Conservation (phyloP, 441 rosid species). For the Hypseocharis bilobata region DNA sequence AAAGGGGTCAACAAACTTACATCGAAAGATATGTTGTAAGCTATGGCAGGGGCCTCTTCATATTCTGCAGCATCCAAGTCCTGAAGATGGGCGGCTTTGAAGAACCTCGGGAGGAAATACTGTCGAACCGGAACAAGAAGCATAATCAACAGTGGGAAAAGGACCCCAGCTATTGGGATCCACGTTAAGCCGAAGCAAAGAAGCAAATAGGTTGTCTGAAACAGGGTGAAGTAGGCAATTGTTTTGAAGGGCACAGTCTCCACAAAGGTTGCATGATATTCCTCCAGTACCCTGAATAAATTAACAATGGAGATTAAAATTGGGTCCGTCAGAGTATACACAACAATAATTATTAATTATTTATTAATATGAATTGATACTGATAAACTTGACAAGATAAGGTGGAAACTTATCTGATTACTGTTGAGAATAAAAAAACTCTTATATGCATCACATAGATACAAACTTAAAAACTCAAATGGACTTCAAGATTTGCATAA, state of each 20-base stretch:
- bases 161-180: conserved; percentile 73
- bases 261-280: conserved; percentile 46
- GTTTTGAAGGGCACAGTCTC: conserved; percentile 67
- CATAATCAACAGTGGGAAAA: conserved; percentile 66
- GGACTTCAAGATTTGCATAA: neutral
- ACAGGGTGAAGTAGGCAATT: conserved; percentile 49
- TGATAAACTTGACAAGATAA: neutral
- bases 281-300: conserved; percentile 48
- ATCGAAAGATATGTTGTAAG: conserved; percentile 46
- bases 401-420: neutral
- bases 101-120: conserved; percentile 53
- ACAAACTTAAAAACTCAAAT: neutral
- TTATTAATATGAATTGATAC: neutral
- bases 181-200: conserved; percentile 66
- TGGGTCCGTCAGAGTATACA: neutral
- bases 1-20: conserved; percentile 38
- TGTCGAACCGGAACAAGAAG: conserved; percentile 68
- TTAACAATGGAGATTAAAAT: conserved; percentile 12
- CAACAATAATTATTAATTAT: neutral
- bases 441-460: neutral
- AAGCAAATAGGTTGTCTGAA: conserved; percentile 55
- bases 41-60: conserved; percentile 59
- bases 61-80: conserved; percentile 74
- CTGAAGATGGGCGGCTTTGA: conserved; percentile 62
- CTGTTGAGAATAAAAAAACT: neutral